Evolutionary conservation across 306 rosid species (phyloP).

Genomic region (Malus domestica): DNA sequence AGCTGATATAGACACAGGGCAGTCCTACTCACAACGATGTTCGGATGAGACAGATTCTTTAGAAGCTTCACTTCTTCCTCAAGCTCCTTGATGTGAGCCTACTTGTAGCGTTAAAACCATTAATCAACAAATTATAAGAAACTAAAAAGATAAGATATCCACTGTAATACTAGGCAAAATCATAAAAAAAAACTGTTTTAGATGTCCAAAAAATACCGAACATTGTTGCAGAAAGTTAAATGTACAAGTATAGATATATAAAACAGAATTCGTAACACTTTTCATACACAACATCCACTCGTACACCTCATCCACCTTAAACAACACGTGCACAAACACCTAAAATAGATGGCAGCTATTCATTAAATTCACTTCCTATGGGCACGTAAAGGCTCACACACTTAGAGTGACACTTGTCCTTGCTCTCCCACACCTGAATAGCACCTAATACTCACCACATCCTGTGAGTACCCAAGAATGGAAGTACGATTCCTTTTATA

Average conservation of each 20-base stretch:
- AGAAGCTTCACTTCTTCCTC: constrained; percentile 99
- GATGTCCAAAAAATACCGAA: not conserved
- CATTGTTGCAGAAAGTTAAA: not conserved
- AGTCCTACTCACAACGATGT: constrained; percentile 84
- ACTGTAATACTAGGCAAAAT: not conserved
- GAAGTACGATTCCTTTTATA: not conserved
- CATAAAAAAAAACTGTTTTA: not conserved
- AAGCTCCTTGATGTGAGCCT: constrained; percentile 94
- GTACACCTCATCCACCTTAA: not conserved
- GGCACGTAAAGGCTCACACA: not conserved
- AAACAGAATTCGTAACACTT: not conserved
- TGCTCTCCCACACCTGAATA: not conserved
- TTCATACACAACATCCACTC: not conserved
- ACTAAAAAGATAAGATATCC: not conserved
- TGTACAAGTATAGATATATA: not conserved
- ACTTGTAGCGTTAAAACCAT: constrained; percentile 28
- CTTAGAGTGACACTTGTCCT: not conserved
- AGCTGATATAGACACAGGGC: constrained; percentile 18
- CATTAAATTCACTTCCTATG: not conserved
- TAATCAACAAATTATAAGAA: not conserved
- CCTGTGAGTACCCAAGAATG: not conserved
- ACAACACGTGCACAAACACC: not conserved
- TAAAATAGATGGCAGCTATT: not conserved
- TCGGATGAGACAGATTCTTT: constrained; percentile 87
- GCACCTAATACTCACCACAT: not conserved